These are phyloP conservation scores for Lipomyces kockii DNA, from an alignment of 805 yeast genomes.

Conservation along the genomic window DNA sequence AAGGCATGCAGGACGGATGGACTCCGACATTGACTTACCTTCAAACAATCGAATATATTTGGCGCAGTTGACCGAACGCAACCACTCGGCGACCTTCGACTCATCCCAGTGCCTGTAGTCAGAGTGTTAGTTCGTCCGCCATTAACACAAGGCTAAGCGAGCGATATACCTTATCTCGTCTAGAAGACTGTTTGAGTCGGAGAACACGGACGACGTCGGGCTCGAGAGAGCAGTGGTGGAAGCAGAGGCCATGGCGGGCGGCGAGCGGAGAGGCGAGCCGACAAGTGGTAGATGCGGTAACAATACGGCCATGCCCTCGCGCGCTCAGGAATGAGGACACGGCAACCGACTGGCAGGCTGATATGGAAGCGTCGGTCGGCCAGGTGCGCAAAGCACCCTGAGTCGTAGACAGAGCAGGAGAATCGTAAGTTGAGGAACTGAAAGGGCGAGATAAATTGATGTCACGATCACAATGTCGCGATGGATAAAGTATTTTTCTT, in stretches of 20 bases:
- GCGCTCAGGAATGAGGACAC: background rate
- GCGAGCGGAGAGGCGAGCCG: slow-evolving; percentile 7
- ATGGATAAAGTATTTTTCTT: background rate
- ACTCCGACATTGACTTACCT: slow-evolving; percentile 15
- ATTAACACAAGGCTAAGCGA: background rate
- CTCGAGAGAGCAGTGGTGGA: slow-evolving; percentile 18
- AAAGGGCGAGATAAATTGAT: background rate
- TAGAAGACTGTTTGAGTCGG: slow-evolving; percentile 18
- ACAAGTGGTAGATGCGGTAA: background rate
- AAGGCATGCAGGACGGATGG: background rate
- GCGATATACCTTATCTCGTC: slow-evolving; percentile 22
- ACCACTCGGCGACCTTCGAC: slow-evolving; percentile 44
- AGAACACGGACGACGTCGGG: slow-evolving; percentile 24
- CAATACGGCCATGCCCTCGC: slow-evolving; percentile 4
- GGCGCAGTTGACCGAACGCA: slow-evolving; percentile 41
- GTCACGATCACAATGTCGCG: background rate
- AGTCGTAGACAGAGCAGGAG: background rate
- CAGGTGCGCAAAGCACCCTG: background rate
- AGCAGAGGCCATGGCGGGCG: slow-evolving; percentile 13
- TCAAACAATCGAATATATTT: slow-evolving; percentile 38
- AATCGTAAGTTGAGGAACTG: background rate
- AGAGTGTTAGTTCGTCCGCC: background rate
- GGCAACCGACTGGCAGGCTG: background rate
- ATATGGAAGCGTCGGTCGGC: background rate
- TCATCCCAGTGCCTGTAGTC: slow-evolving; percentile 40